These are phyloP conservation scores for Schizosaccharomyces pombe DNA, from an alignment of 805 yeast species.

Conservation along the genomic window ASM294v3 CU329670.1:2592001-2592500, in stretches of 20 bases:
- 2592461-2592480: no score
- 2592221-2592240: slow-evolving; percentile 58
- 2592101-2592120: slow-evolving; percentile 70
- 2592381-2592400: neutral
- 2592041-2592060: slow-evolving; percentile 36
- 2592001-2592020: slow-evolving; percentile 16
- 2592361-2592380: neutral
- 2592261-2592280: slow-evolving; percentile 45
- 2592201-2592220: slow-evolving; percentile 25
- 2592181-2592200: slow-evolving; percentile 29
- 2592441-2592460: neutral
- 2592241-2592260: slow-evolving; percentile 82
- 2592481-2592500: no score
- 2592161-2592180: slow-evolving; percentile 8
- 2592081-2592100: slow-evolving; percentile 80
- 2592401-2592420: neutral
- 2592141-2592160: slow-evolving; percentile 22
- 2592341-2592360: neutral
- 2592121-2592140: slow-evolving; percentile 58
- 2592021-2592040: slow-evolving; percentile 16
- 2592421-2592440: neutral
- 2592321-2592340: neutral
- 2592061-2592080: slow-evolving; percentile 34
- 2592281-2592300: slow-evolving; percentile 86
- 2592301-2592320: slow-evolving; percentile 51